Evolutionary conservation across 1,284 basidiomycete genomes (phyloP).

Genomic region (Marasmius fiardii): DNA sequence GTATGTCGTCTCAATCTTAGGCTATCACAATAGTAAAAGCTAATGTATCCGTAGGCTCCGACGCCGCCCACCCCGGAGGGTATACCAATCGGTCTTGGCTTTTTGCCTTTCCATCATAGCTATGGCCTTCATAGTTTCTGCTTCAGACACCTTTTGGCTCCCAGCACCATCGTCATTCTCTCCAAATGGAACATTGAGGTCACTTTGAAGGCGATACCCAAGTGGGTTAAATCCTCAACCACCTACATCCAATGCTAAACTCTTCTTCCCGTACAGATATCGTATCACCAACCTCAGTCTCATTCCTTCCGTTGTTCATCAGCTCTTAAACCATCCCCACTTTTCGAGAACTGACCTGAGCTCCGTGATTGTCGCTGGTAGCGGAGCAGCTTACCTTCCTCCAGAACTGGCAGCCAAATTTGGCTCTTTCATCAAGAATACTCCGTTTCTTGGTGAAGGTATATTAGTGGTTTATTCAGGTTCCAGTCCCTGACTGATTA

Average conservation of each 20-base stretch:
- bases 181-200: slow-evolving; percentile 56
- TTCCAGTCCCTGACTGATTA: slow-evolving; percentile 4
- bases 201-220: slow-evolving; percentile 38
- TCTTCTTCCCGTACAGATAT: slow-evolving; percentile 34
- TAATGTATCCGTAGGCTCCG: slow-evolving; percentile 32
- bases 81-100: slow-evolving; percentile 46
- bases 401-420: slow-evolving; percentile 46
- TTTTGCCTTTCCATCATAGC: slow-evolving; percentile 68
- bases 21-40: not conserved
- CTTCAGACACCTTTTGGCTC: slow-evolving; percentile 45
- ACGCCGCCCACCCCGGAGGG: slow-evolving; percentile 36
- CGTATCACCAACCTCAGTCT: slow-evolving; percentile 46
- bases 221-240: slow-evolving; percentile 30
- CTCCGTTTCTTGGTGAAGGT: slow-evolving; percentile 51
- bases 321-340: slow-evolving; percentile 55
- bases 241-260: not conserved
- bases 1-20: slow-evolving; percentile 23
- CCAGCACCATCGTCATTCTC: slow-evolving; percentile 50
- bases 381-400: slow-evolving; percentile 69
- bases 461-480: slow-evolving; percentile 9
- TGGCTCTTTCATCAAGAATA: slow-evolving; percentile 29
- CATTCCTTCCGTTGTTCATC: slow-evolving; percentile 66
- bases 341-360: slow-evolving; percentile 51
- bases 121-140: slow-evolving; percentile 57
- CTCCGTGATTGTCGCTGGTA: slow-evolving; percentile 39